Evolutionary conservation across 2,329 filamentous ascomycete species (phyloP).

Genomic region (Verticillium albo-atrum): DNA sequence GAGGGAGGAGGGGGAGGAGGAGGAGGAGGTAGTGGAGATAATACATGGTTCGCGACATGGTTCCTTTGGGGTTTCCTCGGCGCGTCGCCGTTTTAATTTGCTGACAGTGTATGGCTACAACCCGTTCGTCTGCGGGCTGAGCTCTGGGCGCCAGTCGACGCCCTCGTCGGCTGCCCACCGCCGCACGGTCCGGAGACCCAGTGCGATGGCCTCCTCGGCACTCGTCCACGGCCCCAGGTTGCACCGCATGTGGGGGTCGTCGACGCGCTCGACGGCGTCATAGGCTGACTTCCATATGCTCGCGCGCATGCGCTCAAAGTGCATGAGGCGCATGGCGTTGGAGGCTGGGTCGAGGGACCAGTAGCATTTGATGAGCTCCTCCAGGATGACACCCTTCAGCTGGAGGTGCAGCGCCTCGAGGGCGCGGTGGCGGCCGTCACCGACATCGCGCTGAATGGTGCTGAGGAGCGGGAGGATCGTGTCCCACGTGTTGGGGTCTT

Average conservation of each 20-base stretch:
- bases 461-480: conserved; percentile 40
- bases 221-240: conserved; percentile 37
- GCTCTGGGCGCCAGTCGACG: conserved; percentile 40
- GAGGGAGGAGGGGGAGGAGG: no score
- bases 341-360: conserved; percentile 20
- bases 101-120: not conserved
- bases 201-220: conserved; percentile 37
- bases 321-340: conserved; percentile 13
- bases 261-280: conserved; percentile 25
- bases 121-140: conserved; percentile 12
- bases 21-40: no score
- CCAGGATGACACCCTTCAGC: conserved; percentile 38
- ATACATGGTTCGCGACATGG: no score
- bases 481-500: conserved; percentile 36
- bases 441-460: conserved; percentile 34
- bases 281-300: conserved; percentile 22
- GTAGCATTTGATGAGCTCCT: conserved; percentile 38
- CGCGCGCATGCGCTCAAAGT: conserved; percentile 19
- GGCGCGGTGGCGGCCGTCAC: conserved; percentile 21
- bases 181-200: conserved; percentile 33
- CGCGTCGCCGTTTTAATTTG: no score
- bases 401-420: conserved; percentile 37
- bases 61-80: no score
- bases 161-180: conserved; percentile 39
- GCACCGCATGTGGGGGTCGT: conserved; percentile 17